These are phyloP conservation scores for Nannizziopsis arthrosporioides DNA, from an alignment of 2,329 filamentous ascomycete species.

Conservation along the genomic window DNA sequence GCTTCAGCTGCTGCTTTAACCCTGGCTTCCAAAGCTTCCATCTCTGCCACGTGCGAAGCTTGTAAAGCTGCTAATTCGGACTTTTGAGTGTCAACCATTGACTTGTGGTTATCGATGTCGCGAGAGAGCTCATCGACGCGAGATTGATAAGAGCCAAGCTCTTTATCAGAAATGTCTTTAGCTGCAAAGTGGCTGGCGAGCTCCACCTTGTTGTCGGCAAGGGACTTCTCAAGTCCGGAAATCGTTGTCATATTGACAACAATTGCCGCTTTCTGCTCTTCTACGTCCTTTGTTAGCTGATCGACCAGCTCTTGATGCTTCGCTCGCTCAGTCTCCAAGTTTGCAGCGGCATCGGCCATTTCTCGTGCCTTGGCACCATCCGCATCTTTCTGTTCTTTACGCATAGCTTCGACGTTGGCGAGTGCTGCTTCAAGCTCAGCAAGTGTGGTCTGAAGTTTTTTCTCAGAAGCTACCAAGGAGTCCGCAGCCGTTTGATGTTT, in stretches of 20 bases:
- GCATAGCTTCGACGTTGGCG: constrained; percentile 40
- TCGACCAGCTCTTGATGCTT: constrained; percentile 51
- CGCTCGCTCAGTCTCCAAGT: constrained; percentile 40
- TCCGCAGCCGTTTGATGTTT: constrained; percentile 63
- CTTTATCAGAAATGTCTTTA: constrained; percentile 44
- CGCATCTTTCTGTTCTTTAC: constrained; percentile 29
- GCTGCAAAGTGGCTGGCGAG: constrained; percentile 55
- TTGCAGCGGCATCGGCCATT: constrained; percentile 33
- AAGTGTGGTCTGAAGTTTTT: constrained; percentile 59
- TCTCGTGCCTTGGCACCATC: constrained; percentile 23
- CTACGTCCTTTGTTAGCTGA: constrained; percentile 60
- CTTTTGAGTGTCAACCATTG: constrained; percentile 44
- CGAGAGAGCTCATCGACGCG: constrained; percentile 46
- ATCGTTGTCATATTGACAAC: constrained; percentile 57
- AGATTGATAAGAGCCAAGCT: constrained; percentile 33
- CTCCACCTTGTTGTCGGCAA: constrained; percentile 53
- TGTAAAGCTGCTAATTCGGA: constrained; percentile 43
- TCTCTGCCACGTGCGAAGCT: constrained; percentile 39
- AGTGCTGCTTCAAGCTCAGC: constrained; percentile 59
- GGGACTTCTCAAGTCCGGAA: constrained; percentile 60
- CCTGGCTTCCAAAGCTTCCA: constrained; percentile 31
- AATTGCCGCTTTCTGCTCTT: constrained; percentile 67
- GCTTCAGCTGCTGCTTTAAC: constrained; percentile 28
- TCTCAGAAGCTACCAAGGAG: constrained; percentile 60
- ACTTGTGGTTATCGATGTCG: constrained; percentile 46